phyloP scores from a whole-genome alignment of 495 filamentous ascomycete genomes.

The Pseudoneurospora amorphoporcata region DNA sequence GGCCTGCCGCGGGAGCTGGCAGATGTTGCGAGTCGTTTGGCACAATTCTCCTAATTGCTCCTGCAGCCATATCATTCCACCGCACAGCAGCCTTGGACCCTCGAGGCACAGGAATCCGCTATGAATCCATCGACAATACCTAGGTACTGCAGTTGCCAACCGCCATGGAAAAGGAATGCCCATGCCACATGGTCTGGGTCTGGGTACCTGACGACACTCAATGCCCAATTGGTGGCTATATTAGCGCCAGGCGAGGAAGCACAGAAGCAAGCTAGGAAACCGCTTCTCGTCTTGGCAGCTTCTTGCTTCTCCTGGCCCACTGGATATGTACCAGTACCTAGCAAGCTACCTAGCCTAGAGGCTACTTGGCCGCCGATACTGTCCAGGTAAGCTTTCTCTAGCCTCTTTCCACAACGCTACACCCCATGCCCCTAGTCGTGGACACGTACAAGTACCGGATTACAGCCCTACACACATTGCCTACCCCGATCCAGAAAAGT shows the following conservation, averaged over 20 bases:
- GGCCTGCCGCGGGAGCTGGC: not conserved
- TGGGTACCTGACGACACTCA: not conserved
- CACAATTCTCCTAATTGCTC: conserved; percentile 15
- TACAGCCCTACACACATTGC: not conserved
- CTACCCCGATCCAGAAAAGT: not conserved
- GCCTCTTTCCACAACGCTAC: not conserved
- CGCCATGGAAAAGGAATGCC: not conserved
- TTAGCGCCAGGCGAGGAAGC: conserved; percentile 1
- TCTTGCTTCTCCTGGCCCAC: not conserved
- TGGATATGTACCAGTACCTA: not conserved
- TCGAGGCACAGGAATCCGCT: not conserved
- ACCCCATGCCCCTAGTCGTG: not conserved
- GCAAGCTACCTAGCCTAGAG: not conserved
- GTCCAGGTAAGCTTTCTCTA: not conserved
- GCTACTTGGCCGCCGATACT: not conserved
- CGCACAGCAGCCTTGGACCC: not conserved
- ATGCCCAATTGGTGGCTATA: not conserved
- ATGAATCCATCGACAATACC: not conserved
- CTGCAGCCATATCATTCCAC: not conserved
- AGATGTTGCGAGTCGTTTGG: conserved; percentile 1
- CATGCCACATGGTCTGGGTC: not conserved
- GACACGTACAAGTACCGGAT: not conserved
- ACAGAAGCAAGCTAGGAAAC: conserved; percentile 4
- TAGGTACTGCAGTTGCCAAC: not conserved
- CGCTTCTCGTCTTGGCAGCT: conserved; percentile 18